Conservation (phyloP, 257 asterid species). For the Solanum dulcamara region DNA sequence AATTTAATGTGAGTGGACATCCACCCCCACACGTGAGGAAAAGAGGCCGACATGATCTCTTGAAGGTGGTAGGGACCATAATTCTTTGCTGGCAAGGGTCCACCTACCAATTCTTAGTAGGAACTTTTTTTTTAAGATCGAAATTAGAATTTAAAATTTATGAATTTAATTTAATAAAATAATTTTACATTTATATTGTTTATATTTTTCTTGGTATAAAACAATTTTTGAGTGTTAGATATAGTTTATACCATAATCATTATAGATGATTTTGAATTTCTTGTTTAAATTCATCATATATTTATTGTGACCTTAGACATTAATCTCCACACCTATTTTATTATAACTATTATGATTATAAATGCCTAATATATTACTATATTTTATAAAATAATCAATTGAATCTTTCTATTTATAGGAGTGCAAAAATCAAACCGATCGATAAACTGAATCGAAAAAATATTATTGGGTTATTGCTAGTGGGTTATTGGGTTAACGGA, state of each 20-base stretch:
- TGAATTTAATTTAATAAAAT: background rate
- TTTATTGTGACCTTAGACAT: too few relatives aligned
- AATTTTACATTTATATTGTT: too few relatives aligned
- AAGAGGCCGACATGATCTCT: background rate
- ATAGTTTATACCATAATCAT: too few relatives aligned
- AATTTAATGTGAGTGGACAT: background rate
- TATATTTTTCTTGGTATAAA: too few relatives aligned
- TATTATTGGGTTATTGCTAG: too few relatives aligned
- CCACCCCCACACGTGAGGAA: background rate
- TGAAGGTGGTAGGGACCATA: background rate
- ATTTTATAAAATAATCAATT: background rate
- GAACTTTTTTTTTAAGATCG: background rate
- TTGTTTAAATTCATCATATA: background rate
- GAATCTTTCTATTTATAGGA: too few relatives aligned
- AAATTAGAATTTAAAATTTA: background rate
- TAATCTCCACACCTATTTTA: accelerated
- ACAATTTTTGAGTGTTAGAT: too few relatives aligned
- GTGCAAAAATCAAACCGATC: too few relatives aligned
- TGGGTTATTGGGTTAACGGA: too few relatives aligned
- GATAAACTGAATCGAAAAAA: too few relatives aligned
- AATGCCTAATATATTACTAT: accelerated
- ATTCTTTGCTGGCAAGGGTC: background rate
- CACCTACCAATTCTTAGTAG: background rate
- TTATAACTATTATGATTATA: accelerated
- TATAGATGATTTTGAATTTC: background rate